These are phyloP conservation scores for Colletotrichum neosansevieriae DNA, from an alignment of 2,329 filamentous ascomycete species.

Conservation along the genomic window DNA sequence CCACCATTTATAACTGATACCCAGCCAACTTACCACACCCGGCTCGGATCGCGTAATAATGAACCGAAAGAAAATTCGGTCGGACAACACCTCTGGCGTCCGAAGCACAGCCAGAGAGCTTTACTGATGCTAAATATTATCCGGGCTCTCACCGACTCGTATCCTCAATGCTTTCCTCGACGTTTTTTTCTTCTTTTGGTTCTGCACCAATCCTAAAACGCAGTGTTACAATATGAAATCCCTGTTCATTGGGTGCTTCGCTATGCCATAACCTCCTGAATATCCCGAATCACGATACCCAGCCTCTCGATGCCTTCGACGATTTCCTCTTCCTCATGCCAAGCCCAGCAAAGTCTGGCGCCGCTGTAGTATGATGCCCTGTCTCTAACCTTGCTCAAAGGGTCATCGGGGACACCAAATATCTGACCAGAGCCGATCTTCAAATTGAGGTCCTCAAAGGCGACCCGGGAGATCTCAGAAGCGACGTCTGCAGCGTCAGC, in stretches of 20 bases:
- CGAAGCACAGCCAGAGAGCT: no score
- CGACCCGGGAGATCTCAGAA: conserved; percentile 58
- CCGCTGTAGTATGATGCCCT: conserved; percentile 47
- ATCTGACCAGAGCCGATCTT: conserved; percentile 66
- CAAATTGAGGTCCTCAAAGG: conserved; percentile 66
- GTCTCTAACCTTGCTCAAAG: conserved; percentile 47
- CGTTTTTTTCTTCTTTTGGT: no score
- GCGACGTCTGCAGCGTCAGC: conserved; percentile 48
- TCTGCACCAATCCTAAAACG: no score
- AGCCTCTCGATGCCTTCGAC: conserved; percentile 76
- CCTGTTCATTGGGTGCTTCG: no score
- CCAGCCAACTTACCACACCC: background rate
- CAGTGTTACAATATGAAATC: no score
- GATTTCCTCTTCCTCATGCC: conserved; percentile 76
- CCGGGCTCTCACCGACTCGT: no score
- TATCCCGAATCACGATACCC: conserved; percentile 44
- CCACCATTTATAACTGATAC: conserved; percentile 28
- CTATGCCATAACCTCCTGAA: background rate
- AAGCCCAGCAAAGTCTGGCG: conserved; percentile 76
- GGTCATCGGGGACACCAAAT: conserved; percentile 60
- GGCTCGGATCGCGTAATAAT: background rate
- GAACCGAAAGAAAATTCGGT: background rate
- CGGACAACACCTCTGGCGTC: background rate
- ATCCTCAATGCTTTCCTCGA: no score
- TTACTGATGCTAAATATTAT: no score